Conservation (phyloP, 139 green algal genomes). For the Coelastrella sp. region DNA sequence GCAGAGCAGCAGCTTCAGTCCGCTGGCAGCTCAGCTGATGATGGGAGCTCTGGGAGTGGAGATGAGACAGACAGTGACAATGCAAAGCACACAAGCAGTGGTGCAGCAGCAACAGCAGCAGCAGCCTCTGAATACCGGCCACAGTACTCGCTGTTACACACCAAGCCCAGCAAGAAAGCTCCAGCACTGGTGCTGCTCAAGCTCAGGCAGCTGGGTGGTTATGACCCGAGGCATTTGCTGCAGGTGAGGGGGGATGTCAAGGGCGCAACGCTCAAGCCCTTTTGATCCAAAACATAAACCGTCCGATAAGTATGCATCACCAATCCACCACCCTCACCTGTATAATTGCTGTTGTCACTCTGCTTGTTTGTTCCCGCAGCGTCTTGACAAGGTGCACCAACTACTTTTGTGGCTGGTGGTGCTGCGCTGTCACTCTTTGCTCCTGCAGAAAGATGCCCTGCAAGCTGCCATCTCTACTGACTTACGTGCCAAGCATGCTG, state of each 20-base stretch:
- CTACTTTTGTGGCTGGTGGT: too few species aligned
- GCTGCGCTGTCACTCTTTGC: background rate
- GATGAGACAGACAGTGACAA: background rate
- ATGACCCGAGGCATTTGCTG: slow-evolving; percentile 20
- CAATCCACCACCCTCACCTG: too few species aligned
- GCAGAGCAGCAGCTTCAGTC: slow-evolving; percentile 14
- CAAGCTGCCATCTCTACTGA: background rate
- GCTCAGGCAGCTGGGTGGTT: slow-evolving; percentile 9
- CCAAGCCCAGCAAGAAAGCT: background rate
- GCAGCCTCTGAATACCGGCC: background rate
- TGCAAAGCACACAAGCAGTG: background rate
- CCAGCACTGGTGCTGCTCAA: slow-evolving; percentile 11
- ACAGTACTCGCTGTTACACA: background rate
- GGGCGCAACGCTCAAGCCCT: too few species aligned
- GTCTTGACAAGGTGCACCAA: too few species aligned
- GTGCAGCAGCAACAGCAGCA: background rate
- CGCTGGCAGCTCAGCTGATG: background rate
- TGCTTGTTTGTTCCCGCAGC: too few species aligned
- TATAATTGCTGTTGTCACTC: too few species aligned
- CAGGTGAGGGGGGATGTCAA: too few species aligned
- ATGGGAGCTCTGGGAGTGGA: slow-evolving; percentile 13
- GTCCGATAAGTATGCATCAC: too few species aligned
- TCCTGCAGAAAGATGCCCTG: slow-evolving; percentile 29
- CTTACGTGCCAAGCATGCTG: background rate
- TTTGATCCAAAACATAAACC: too few species aligned